Evolutionary conservation across 441 rosid species (phyloP).

Genomic region (Bruguiera hainesii): DNA sequence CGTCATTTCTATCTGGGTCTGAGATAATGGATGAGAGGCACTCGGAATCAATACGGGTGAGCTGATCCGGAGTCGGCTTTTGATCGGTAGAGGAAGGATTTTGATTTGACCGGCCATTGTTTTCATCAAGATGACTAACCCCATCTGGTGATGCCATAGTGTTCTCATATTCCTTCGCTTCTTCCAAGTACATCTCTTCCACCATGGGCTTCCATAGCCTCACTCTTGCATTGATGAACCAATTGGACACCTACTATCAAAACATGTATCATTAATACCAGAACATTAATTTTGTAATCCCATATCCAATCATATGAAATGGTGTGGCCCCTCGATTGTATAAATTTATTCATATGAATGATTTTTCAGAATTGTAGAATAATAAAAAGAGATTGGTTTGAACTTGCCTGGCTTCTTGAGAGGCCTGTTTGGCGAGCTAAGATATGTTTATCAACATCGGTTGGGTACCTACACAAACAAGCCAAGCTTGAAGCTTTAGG

Average conservation of each 20-base stretch:
- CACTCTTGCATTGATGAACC: slow-evolving; percentile 99
- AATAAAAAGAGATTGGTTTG: slow-evolving; percentile 21
- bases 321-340: too few species aligned
- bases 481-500: background rate
- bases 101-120: slow-evolving; percentile 20
- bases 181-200: slow-evolving; percentile 95
- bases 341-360: too few species aligned
- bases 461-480: slow-evolving; percentile 76
- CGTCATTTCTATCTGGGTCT: slow-evolving; percentile 39
- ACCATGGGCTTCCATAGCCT: slow-evolving; percentile 99
- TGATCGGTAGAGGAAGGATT: slow-evolving; percentile 42
- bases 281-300: too few species aligned
- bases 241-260: slow-evolving; percentile 77
- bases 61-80: slow-evolving; percentile 68
- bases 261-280: background rate
- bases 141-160: slow-evolving; percentile 45
- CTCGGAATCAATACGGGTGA: slow-evolving; percentile 75
- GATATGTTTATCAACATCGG: slow-evolving; percentile 97
- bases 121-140: slow-evolving; percentile 34
- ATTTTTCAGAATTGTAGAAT: slow-evolving; percentile 4
- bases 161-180: slow-evolving; percentile 58
- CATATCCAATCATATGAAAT: too few species aligned
- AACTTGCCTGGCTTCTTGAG: slow-evolving; percentile 98
- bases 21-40: slow-evolving; percentile 80
- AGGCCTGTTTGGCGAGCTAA: slow-evolving; percentile 99